Percentiles rank a stretch among this genome's conserved stretches.
Evolutionary conservation across 805 yeast genomes (phyloP).

Genomic region (Cyberlindnera petersonii): DNA sequence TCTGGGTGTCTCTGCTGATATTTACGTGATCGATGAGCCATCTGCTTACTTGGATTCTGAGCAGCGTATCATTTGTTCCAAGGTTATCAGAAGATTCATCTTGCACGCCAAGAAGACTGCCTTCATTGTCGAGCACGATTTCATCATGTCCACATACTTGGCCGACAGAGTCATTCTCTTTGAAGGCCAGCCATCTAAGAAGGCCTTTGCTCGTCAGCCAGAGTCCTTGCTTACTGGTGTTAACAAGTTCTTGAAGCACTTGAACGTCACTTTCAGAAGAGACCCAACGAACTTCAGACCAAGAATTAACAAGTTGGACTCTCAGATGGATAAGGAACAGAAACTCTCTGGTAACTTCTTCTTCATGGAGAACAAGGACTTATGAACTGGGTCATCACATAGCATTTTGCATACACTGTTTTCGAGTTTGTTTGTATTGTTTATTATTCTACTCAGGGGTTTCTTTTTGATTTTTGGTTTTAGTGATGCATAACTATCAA

Average conservation of each 20-base stretch:
- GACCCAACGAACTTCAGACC: constrained; percentile 98
- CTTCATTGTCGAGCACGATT: constrained; percentile 99
- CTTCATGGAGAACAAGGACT: constrained; percentile 74
- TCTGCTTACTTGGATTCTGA: constrained; percentile 98
- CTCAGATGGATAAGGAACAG: constrained; percentile 99
- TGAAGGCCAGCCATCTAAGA: constrained; percentile 88
- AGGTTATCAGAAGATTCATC: constrained; percentile 95
- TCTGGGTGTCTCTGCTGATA: constrained; percentile 91
- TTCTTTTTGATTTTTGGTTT: no score
- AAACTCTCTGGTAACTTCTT: constrained; percentile 89
- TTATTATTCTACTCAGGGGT: no score
- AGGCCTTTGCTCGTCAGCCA: constrained; percentile 83
- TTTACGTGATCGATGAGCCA: constrained; percentile 96
- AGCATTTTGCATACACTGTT: not conserved
- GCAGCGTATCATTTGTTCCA: constrained; percentile 98
- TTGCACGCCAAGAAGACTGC: constrained; percentile 97
- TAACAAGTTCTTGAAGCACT: constrained; percentile 92
- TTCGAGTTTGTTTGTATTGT: not conserved
- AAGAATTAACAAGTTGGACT: constrained; percentile 94
- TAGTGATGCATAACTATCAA: no score
- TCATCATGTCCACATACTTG: constrained; percentile 98
- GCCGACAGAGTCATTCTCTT: constrained; percentile 98
- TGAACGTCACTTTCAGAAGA: constrained; percentile 98
- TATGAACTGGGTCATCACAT: constrained; percentile 25
- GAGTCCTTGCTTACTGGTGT: constrained; percentile 95